Evolutionary conservation across 306 rosid species (phyloP), one percentile per base, ranked within the genome.

Genomic region (Vicia villosa): DNA sequence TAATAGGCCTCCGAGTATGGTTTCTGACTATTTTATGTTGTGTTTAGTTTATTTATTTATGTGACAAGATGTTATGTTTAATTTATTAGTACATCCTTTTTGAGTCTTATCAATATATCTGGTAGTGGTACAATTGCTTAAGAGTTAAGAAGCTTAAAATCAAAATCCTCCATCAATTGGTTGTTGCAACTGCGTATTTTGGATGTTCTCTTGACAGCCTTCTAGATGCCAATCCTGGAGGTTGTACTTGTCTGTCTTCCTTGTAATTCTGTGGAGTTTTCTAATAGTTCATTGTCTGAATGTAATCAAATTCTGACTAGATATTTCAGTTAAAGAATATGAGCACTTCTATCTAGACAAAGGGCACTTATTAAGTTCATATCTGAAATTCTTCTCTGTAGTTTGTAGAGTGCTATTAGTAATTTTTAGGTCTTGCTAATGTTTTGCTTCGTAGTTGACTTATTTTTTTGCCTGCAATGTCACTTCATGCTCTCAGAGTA

Each of bases 1-100:
- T 32, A 84, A 37, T 77, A 85, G 78, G 82, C 97, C 97, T 63
- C 86, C 86, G 1, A 91, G 97, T 91, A 91, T 81, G 85, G 40
- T 72, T 84, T 43, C 65, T 66, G 65, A 32, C 26, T 56, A 28
- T 34, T 34, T 34, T 7, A 34, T 76, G 49, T 61, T 73, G 54
- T 15, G 42, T 72, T 63, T 21, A 40, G 45, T 42, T 74, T 70
- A 37, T 62, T 42, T 34, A 34, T 34, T 34, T n/a, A n/a, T n/a
- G n/a, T n/a, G n/a, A n/a, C n/a, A n/a, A n/a, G n/a, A n/a, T n/a
- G n/a, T n/a, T n/a, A n/a, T n/a, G 42, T 72, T 58, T 17, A 40
- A 38, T 41, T 74, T 69, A 42, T 61, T 42, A 3, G 37, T 16
- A 3, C 10, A 12, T 3, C 54, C 6, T 38, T 51, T 43, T 6